Conservation (phyloP, 495 filamentous ascomycete species). For the Daldinia decipiens region DNA sequence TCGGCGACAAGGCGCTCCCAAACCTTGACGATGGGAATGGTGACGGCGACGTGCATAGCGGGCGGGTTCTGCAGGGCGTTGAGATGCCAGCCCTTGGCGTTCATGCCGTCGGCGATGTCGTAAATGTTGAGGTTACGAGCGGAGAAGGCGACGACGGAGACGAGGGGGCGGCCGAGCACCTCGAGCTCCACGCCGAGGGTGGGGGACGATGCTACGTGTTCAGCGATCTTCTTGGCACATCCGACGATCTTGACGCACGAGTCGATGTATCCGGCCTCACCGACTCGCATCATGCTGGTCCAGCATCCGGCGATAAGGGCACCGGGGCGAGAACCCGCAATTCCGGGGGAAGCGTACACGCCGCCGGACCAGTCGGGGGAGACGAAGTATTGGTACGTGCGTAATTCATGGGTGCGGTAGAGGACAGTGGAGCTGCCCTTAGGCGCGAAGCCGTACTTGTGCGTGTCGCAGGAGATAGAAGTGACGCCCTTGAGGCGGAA, state of each 20-base stretch:
- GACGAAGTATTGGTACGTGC: conserved; percentile 94
- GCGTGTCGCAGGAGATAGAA: conserved; percentile 93
- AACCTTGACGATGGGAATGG: conserved; percentile 80
- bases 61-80: conserved; percentile 92
- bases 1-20: conserved; percentile 83
- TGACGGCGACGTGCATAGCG: conserved; percentile 97
- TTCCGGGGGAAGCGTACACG: conserved; percentile 90
- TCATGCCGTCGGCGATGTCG: conserved; percentile 88
- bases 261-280: conserved; percentile 88
- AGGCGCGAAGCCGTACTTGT: conserved; percentile 98
- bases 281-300: conserved; percentile 86
- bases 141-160: conserved; percentile 89
- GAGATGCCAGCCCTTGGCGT: conserved; percentile 88
- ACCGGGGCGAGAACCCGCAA: conserved; percentile 91
- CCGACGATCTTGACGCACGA: conserved; percentile 89
- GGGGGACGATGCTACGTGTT: conserved; percentile 73
- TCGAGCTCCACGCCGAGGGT: conserved; percentile 75
- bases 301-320: conserved; percentile 95
- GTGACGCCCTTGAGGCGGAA: conserved; percentile 95
- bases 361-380: conserved; percentile 95
- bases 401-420: conserved; percentile 81
- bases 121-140: conserved; percentile 82
- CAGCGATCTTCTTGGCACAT: conserved; percentile 82
- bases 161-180: conserved; percentile 85
- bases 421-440: conserved; percentile 94